Evolutionary conservation across 1,284 basidiomycete genomes (phyloP).

Genomic region (Puccinia horiana): DNA sequence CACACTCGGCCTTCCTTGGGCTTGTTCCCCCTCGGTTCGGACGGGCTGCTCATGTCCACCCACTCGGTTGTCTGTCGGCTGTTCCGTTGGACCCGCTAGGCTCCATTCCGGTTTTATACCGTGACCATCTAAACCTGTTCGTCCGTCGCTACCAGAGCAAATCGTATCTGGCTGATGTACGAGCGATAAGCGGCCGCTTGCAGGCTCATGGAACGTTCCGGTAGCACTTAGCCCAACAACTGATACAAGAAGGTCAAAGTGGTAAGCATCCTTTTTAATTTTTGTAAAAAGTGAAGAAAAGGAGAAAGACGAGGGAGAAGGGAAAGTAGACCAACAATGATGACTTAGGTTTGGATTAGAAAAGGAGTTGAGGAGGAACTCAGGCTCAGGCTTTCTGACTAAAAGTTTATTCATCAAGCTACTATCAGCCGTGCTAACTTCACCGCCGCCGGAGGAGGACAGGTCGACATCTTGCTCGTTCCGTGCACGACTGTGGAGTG

Average conservation of each 20-base stretch:
- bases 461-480: conserved; percentile 32
- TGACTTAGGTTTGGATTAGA: background rate
- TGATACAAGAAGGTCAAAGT: background rate
- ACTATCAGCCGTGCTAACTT: conserved; percentile 30
- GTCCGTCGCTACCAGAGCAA: background rate
- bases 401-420: conserved; percentile 33
- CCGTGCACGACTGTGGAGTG: conserved; percentile 27
- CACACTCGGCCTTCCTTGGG: background rate
- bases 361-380: background rate
- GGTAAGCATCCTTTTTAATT: background rate
- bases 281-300: too few relatives aligned
- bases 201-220: conserved; percentile 34
- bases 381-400: conserved; percentile 6
- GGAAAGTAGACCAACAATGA: background rate
- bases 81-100: background rate
- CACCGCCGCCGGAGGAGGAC: conserved; percentile 15
- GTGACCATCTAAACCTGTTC: background rate
- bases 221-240: conserved; percentile 26
- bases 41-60: background rate
- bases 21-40: background rate
- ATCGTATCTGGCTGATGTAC: conserved; percentile 9
- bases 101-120: background rate
- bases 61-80: background rate
- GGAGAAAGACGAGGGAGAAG: background rate
- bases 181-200: conserved; percentile 29